Evolutionary conservation across 305 asterid genomes (phyloP), one percentile per base, ranked within the genome.

Genomic region (Striga hermonthica): DNA sequence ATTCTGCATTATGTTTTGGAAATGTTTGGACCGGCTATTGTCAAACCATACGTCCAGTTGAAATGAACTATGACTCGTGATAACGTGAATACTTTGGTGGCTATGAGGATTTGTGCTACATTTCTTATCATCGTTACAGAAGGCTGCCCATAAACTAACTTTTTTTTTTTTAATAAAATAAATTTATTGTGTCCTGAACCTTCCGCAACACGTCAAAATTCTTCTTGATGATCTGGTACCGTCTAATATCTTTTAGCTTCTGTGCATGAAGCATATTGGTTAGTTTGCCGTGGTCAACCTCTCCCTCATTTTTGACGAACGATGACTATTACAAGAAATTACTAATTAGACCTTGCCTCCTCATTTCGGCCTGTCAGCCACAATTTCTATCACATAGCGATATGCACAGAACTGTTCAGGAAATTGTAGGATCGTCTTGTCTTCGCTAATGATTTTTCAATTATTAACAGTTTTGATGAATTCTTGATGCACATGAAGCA

Each of bases 401-500:
- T 39, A 15, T 45, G 43, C 34, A 10, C 36, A 12, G 6, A 64
- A 35, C 14, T 13, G 28, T 57, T 68, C 69, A 22, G 49, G 56
- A 68, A 49, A 34, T n/a, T 53, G 49, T 58, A 39, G 73, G 52
- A 9, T 60, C 58, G 31, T 43, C 52, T 59, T 56, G 64, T 58
- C 64, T 62, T 66, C 49, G 15, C 59, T 81, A 53, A 49, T 62
- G 55, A n/a, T 64, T 54, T 56, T 70, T 69, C 65, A 61, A 15
- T 57, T 64, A 59, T 59, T 57, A 58, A 66, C 91, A 93, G 99
- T 74, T 90, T 93, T 74, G 99, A 93, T 70, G 97, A 93, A 44
- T 93, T 90, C 75, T 85, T 90, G 90, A 93, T 88, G 96, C 97
- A 90, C 77, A 72, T 93, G 95, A 93, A 90, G 86, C 99, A 93